A percentile compares a stretch with the other conserved stretches of the same genome.
These are phyloP conservation scores for Cichorium intybus DNA, from an alignment of 140 eudicot species.

Conservation along the genomic window DNA sequence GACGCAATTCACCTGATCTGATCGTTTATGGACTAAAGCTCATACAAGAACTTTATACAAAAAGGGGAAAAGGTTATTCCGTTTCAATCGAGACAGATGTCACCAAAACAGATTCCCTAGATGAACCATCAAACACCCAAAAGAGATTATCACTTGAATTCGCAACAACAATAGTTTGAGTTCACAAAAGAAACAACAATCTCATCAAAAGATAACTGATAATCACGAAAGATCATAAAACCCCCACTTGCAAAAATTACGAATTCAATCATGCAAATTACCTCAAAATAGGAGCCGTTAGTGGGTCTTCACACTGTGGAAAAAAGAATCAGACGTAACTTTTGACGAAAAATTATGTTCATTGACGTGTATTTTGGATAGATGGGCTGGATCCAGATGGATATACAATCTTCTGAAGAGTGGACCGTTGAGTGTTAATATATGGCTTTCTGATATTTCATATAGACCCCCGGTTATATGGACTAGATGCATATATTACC, in stretches of 20 bases:
- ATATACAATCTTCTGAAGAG: background rate
- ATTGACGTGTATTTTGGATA: background rate
- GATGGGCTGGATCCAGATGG: background rate
- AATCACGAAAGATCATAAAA: background rate
- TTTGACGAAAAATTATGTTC: background rate
- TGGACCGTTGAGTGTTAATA: background rate
- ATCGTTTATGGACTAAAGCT: background rate
- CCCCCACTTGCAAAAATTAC: background rate
- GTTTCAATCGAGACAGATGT: background rate
- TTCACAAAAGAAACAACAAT: background rate
- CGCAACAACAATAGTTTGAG: background rate
- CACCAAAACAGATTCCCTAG: background rate
- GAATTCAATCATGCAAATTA: background rate
- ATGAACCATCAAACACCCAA: too few species aligned
- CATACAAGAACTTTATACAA: background rate
- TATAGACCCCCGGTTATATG: background rate
- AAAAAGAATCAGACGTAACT: background rate
- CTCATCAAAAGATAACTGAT: background rate
- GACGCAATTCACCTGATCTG: background rate
- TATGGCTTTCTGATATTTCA: background rate
- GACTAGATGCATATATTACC: background rate
- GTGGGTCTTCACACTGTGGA: background rate
- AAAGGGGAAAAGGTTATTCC: background rate
- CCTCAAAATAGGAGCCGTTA: background rate
- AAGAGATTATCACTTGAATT: background rate